A percentile compares a stretch with the other conserved stretches of the same genome.
These are phyloP conservation scores for Cryptococcus sp. DNA, from an alignment of 1,284 basidiomycete species.

Conservation along the genomic window DNA sequence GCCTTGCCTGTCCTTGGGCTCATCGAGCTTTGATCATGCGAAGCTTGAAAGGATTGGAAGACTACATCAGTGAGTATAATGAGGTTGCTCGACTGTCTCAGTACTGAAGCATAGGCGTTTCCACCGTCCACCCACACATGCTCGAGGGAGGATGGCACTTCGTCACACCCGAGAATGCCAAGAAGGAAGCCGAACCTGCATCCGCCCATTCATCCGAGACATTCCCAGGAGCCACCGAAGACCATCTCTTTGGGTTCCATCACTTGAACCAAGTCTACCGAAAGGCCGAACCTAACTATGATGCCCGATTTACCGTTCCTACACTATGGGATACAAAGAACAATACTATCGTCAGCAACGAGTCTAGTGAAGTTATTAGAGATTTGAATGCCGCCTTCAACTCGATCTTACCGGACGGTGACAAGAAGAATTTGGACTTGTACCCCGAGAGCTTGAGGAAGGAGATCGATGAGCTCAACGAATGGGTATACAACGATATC, in stretches of 20 bases:
- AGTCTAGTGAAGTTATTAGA: conserved; percentile 89
- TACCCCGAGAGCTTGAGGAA: conserved; percentile 68
- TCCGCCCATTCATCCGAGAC: conserved; percentile 51
- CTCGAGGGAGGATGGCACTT: conserved; percentile 85
- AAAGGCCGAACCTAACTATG: conserved; percentile 65
- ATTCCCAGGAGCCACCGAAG: conserved; percentile 66
- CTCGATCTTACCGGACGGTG: conserved; percentile 57
- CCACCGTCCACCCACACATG: conserved; percentile 81
- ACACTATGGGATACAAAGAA: conserved; percentile 90
- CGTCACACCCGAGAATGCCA: conserved; percentile 49
- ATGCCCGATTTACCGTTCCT: conserved; percentile 76
- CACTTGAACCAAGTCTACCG: conserved; percentile 85
- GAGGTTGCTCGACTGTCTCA: background rate
- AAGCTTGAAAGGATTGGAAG: conserved; percentile 86
- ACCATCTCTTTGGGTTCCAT: conserved; percentile 64
- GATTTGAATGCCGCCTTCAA: conserved; percentile 83
- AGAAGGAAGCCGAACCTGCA: conserved; percentile 21
- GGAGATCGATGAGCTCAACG: conserved; percentile 83
- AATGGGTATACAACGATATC: conserved; percentile 67
- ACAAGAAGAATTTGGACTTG: conserved; percentile 64
- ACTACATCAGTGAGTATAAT: conserved; percentile 62
- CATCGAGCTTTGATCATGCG: conserved; percentile 83
- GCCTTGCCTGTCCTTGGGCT: conserved; percentile 83
- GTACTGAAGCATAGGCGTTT: conserved; percentile 56
- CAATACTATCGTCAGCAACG: conserved; percentile 90